Evolutionary conservation across 106 monocot species (phyloP), one percentile per base, ranked within the genome.

Genomic region (Chionographis japonica): DNA sequence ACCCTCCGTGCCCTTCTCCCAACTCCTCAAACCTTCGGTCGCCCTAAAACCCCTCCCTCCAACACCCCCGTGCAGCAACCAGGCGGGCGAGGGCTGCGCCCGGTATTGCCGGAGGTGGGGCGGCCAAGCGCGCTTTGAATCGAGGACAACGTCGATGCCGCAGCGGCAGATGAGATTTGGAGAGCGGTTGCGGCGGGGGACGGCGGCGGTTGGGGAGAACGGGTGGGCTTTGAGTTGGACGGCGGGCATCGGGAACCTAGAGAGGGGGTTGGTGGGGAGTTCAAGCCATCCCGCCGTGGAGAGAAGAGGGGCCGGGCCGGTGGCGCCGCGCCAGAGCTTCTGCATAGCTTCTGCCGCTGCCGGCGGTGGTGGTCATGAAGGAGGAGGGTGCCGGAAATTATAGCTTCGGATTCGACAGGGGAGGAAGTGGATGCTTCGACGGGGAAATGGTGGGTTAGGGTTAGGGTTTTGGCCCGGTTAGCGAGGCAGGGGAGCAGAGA

Each of bases 271-370:
- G 50, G 58, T 16, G 7, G 2, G 4, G 3, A 15, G 0, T 9
- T 70, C 70, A 68, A 79, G 68, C 79, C 41, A 63, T 7, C 39
- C 20, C 16, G 64, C 56, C 15, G 67, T 43, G 39, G 69, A 59
- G 60, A 60, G 36, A 37, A 42, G 16, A 50, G 70, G 68, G 67
- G 54, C 61, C 8, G 72, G 13, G 46, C 40, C 39, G 15, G 17
- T 39, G 80, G 39, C 43, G 42, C 63, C 66, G 52, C 75, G 70
- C 61, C 58, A 75, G 75, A 80, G 66, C 75, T 71, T 80, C 60
- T 75, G 80, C 80, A 80, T 80, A 16, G 70, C 66, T 66, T 37
- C 16, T 41, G 4, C 27, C n/a, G 51, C 16, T 51, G 61, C 2
- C 10, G 7, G 3, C 40, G 12, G 58, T 38, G 58, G 38, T 74